Evolutionary conservation across 192 early-diverging fungal genomes (phyloP).

Genomic region (Coemansia sp.): DNA sequence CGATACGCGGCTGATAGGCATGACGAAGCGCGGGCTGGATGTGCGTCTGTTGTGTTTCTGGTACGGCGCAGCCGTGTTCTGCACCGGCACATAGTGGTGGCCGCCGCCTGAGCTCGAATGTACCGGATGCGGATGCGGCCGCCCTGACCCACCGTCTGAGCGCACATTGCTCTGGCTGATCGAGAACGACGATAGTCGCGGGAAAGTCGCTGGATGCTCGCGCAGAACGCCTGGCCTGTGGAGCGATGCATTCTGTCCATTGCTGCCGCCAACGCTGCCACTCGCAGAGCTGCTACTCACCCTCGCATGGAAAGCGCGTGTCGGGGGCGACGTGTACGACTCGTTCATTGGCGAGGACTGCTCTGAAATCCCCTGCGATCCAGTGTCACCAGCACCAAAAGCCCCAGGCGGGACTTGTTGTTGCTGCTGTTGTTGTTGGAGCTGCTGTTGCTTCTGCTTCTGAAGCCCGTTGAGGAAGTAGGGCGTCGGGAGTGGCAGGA

Average conservation of each 20-base stretch:
- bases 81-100: not conserved
- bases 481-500: slow-evolving; percentile 39
- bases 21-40: slow-evolving; percentile 26
- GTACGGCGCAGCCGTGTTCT: not conserved
- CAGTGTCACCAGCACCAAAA: not conserved
- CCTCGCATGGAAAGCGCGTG: not conserved
- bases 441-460: slow-evolving; percentile 13
- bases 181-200: slow-evolving; percentile 50
- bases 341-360: slow-evolving; percentile 32
- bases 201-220: slow-evolving; percentile 36
- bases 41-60: slow-evolving; percentile 2
- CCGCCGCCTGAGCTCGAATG: not conserved
- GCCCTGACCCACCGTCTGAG: slow-evolving; percentile 20
- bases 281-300: not conserved
- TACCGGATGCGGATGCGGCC: not conserved
- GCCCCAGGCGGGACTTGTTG: not conserved
- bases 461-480: slow-evolving; percentile 44
- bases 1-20: slow-evolving; percentile 33
- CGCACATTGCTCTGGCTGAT: slow-evolving; percentile 55
- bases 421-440: slow-evolving; percentile 7
- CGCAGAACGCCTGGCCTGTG: slow-evolving; percentile 5
- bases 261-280: not conserved
- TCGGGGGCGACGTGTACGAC: slow-evolving; percentile 7
- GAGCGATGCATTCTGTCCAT: not conserved
- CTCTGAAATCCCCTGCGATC: slow-evolving; percentile 23